phyloP scores from a whole-genome alignment of 2,329 filamentous ascomycete species.

The Penicillium sp. region DNA sequence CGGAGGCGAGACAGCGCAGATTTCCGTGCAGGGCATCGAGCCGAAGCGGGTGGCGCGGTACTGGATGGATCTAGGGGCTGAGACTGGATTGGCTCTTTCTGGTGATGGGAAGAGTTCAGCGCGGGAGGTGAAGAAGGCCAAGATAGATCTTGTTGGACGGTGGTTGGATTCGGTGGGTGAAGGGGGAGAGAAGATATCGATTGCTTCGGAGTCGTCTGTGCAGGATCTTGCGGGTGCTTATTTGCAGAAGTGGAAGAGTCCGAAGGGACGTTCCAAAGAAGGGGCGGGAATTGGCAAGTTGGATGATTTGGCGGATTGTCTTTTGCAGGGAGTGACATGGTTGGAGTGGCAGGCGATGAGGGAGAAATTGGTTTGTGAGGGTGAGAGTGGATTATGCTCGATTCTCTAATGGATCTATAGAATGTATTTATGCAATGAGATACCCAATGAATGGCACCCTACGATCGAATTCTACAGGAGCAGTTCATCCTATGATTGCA shows the following conservation, averaged over 20 bases:
- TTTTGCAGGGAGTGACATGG: slow-evolving; percentile 73
- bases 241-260: slow-evolving; percentile 22
- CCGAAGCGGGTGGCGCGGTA: slow-evolving; percentile 54
- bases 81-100: slow-evolving; percentile 1
- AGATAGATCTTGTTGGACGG: slow-evolving; percentile 57
- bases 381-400: slow-evolving; percentile 15
- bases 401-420: background rate
- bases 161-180: slow-evolving; percentile 42
- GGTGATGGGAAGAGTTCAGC: slow-evolving; percentile 7
- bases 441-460: background rate
- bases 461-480: too few species aligned
- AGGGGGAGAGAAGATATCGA: slow-evolving; percentile 9
- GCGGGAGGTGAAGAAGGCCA: slow-evolving; percentile 45
- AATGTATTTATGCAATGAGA: background rate
- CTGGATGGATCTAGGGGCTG: slow-evolving; percentile 41
- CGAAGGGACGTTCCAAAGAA: background rate
- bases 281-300: slow-evolving; percentile 50
- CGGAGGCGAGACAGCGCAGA: slow-evolving; percentile 18
- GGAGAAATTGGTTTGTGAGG: slow-evolving; percentile 23
- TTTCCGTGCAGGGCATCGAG: slow-evolving; percentile 46
- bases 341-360: slow-evolving; percentile 59
- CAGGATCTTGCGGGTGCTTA: slow-evolving; percentile 25
- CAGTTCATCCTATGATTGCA: too few species aligned
- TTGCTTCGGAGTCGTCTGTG: slow-evolving; percentile 10
- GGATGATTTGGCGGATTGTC: slow-evolving; percentile 74